A percentile compares a stretch with the other conserved stretches of the same genome.
These are phyloP conservation scores for Ceriops zippeliana DNA, from an alignment of 345 rosid genomes.

Conservation along the genomic window DNA sequence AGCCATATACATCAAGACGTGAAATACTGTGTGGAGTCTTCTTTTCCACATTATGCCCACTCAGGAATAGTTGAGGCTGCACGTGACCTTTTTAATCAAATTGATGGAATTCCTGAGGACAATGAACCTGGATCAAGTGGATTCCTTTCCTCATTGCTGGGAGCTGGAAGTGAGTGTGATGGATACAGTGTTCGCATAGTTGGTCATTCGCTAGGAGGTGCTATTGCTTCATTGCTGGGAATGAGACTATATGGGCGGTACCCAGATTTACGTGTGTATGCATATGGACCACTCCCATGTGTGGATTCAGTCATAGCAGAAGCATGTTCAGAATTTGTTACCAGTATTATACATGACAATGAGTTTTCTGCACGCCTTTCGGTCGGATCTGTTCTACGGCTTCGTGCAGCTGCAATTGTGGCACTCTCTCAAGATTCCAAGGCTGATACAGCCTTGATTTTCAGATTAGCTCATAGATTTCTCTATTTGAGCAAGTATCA, in stretches of 20 bases:
- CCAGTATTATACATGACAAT: slow-evolving; percentile 74
- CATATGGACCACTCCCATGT: slow-evolving; percentile 88
- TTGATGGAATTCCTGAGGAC: slow-evolving; percentile 60
- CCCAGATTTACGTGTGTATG: slow-evolving; percentile 70
- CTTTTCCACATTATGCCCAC: slow-evolving; percentile 79
- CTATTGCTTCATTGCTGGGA: slow-evolving; percentile 82
- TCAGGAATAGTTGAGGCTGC: slow-evolving; percentile 83
- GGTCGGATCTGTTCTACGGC: slow-evolving; percentile 76
- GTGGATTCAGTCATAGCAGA: slow-evolving; percentile 66
- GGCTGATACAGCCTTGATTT: slow-evolving; percentile 57
- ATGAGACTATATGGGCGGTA: slow-evolving; percentile 52
- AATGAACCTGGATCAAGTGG: slow-evolving; percentile 43
- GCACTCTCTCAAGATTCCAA: slow-evolving; percentile 65
- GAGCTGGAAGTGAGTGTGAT: slow-evolving; percentile 84
- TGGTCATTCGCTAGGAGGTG: slow-evolving; percentile 94
- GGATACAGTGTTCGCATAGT: slow-evolving; percentile 69
- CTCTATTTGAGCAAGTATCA: slow-evolving; percentile 42
- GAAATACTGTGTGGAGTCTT: slow-evolving; percentile 40
- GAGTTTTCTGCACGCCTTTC: slow-evolving; percentile 94
- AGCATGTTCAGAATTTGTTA: slow-evolving; percentile 77
- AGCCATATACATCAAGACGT: slow-evolving; percentile 33
- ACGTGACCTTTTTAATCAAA: slow-evolving; percentile 68
- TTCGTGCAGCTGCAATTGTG: slow-evolving; percentile 73
- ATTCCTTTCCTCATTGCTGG: slow-evolving; percentile 72
- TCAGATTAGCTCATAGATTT: slow-evolving; percentile 71